These are phyloP conservation scores for Capronia epimyces DNA, from an alignment of 2,329 filamentous ascomycete species.

Conservation along the genomic window DNA sequence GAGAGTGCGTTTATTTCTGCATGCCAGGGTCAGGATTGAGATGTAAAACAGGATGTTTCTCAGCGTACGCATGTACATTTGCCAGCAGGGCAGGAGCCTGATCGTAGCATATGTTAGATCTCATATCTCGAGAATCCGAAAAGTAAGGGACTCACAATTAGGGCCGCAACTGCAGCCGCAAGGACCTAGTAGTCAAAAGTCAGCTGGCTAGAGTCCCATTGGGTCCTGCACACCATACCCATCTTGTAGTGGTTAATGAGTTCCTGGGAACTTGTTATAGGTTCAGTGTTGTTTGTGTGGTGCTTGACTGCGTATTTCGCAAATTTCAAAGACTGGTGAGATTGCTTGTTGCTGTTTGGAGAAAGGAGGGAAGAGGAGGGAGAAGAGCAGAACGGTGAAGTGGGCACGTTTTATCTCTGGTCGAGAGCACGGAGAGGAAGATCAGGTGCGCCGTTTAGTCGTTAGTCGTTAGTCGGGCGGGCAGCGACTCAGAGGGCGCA, in stretches of 20 bases:
- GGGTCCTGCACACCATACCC: constrained; percentile 10
- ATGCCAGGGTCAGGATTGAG: neutral
- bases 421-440: neutral
- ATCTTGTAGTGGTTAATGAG: constrained; percentile 18
- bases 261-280: constrained; percentile 6
- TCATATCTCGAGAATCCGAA: constrained; percentile 41
- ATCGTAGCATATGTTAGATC: neutral
- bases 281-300: constrained; percentile 2
- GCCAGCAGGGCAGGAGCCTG: constrained; percentile 22
- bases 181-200: constrained; percentile 20
- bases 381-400: neutral
- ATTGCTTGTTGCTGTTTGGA: constrained; percentile 23
- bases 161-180: constrained; percentile 25
- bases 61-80: constrained; percentile 27
- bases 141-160: constrained; percentile 41
- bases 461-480: neutral
- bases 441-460: neutral
- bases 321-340: constrained; percentile 4
- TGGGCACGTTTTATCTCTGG: constrained; percentile 20
- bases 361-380: constrained; percentile 1
- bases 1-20: constrained; percentile 18
- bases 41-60: neutral
- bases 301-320: constrained; percentile 1
- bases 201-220: constrained; percentile 6
- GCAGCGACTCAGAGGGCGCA: neutral